Conservation (phyloP, 2,329 filamentous ascomycete genomes). For the Epichloe hybrida region DNA sequence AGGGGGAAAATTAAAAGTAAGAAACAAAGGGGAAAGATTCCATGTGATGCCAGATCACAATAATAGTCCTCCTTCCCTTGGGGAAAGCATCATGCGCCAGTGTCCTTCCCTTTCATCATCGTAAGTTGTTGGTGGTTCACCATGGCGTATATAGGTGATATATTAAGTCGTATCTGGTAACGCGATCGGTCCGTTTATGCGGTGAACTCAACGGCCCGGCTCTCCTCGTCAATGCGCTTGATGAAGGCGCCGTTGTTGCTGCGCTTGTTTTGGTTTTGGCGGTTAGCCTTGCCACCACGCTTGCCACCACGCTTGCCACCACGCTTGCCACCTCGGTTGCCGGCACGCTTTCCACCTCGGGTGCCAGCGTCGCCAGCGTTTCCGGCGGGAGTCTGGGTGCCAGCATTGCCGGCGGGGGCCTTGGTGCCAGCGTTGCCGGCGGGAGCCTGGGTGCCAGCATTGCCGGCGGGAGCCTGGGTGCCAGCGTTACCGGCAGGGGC, state of each 20-base stretch:
- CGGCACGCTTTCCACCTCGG: neutral
- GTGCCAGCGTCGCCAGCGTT: neutral
- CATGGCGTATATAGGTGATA: neutral
- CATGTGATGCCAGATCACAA: neutral
- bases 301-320: neutral
- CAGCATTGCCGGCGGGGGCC: neutral
- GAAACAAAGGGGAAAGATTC: neutral
- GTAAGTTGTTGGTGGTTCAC: neutral
- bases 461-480: neutral
- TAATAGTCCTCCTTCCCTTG: neutral
- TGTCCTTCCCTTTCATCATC: neutral
- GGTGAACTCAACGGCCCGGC: conserved; percentile 8
- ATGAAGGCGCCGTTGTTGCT: conserved; percentile 3
- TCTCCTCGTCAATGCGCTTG: conserved; percentile 4
- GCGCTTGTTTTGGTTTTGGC: conserved; percentile 1
- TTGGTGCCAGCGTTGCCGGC: neutral
- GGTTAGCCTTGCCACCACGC: neutral
- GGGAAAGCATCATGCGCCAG: neutral
- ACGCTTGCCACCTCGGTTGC: neutral
- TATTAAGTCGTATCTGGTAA: neutral
- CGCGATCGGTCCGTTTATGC: conserved; percentile 3
- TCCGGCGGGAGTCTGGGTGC: neutral
- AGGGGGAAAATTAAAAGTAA: too few relatives aligned
- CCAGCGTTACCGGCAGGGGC: neutral
- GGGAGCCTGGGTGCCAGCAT: neutral